Base-by-base conservation (phyloP, 805 yeast genomes). In the Spathaspora arborariae region DNA sequence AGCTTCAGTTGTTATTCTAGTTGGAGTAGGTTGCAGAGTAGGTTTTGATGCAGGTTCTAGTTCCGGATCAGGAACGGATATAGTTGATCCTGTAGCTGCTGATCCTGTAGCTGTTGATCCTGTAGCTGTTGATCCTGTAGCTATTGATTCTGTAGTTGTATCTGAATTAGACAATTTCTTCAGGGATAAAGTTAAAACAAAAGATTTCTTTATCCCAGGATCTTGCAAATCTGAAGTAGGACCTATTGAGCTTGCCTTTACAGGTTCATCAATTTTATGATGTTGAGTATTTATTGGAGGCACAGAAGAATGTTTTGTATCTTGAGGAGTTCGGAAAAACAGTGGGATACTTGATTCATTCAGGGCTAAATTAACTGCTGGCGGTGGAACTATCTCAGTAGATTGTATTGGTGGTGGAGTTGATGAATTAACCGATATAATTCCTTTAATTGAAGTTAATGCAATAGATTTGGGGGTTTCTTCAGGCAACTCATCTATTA, bases 281-380 rank as follows among this genome's bases (percentile, higher is more conserved):
- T 10, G n/a, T 18, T 37, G 22, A 16, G 24, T 37, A 37, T n/a
- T 15, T 6, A 7, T 9, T 10, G 39, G 39, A 18, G 39, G 39
- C 20, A 39, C 20, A 6, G 33, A 19, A 9, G 36, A 4, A 30
- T 30, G 18, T 30, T 30, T 30, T 8, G 10, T 13, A 15, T 7
- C 15, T n/a, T 6, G 15, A n/a, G 18, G 5, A 3, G 35, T 10
- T 2, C 35, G 35, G 22, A 26, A 40, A 9, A n/a, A 11, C 9
- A 5, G n/a, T 10, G 42, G 42, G 33, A 40, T 40, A 3, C 34
- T 22, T 4, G 35, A 5, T 9, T 40, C 42, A 40, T 40, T 40
- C 33, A 40, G 21, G 20, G 42, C 42, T 15, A 40, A 40, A 30
- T 40, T 40, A 13, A 40, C 42, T 13, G 26, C 34, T 9, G 33